Conservation (phyloP, 352 stramenopile genomes). For the Phytopythium mirpurense region DNA sequence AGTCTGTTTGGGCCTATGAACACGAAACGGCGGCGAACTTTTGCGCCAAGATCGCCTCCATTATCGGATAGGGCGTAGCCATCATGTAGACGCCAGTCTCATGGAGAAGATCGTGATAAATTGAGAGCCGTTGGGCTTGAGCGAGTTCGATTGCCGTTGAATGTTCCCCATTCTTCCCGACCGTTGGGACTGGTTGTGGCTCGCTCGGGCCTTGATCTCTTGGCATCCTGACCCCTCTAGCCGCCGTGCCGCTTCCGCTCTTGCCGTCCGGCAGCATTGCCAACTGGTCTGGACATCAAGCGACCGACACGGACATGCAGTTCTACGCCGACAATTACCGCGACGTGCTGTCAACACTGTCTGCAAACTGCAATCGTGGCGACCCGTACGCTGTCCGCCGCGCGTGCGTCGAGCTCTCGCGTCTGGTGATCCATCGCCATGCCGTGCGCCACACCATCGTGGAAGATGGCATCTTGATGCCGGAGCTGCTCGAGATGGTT, state of each 20-base stretch:
- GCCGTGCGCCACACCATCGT: conserved; percentile 25
- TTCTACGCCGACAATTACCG: conserved; percentile 46
- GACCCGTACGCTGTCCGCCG: conserved; percentile 51
- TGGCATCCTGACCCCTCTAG: neutral
- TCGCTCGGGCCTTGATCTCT: neutral
- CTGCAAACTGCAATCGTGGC: conserved; percentile 11
- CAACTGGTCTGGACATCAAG: too few species aligned
- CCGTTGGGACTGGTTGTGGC: neutral
- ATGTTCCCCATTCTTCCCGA: conserved; percentile 1
- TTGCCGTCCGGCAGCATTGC: too few species aligned
- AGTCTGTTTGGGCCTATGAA: neutral
- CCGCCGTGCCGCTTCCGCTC: conserved; percentile 1
- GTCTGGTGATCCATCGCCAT: conserved; percentile 31
- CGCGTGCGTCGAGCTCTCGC: conserved; percentile 44
- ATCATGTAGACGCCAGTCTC: too few species aligned
- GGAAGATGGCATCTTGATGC: conserved; percentile 25
- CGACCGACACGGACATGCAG: too few species aligned
- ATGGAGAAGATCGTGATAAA: neutral
- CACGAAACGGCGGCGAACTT: conserved; percentile 1
- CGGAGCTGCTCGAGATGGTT: conserved; percentile 21
- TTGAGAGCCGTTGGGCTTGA: neutral
- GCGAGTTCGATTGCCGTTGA: neutral
- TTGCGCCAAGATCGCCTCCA: neutral
- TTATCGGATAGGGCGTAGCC: too few species aligned
- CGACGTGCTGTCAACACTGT: conserved; percentile 28